phyloP scores from a whole-genome alignment of 345 rosid species.

The Theobroma cacao region DNA sequence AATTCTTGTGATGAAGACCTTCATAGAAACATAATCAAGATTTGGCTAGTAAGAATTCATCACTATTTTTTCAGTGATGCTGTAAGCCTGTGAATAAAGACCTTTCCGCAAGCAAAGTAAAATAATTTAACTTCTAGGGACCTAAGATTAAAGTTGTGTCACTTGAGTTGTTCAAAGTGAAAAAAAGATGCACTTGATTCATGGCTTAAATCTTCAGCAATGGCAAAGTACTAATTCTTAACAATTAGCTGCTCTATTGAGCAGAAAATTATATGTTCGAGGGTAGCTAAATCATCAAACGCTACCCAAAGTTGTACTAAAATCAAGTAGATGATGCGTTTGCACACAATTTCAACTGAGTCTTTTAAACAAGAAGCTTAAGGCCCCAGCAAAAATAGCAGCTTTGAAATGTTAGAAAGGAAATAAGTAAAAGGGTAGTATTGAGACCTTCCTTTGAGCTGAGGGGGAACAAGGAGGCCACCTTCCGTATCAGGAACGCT shows the following conservation, averaged over 20 bases:
- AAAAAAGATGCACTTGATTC: neutral
- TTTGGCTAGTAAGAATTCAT: neutral
- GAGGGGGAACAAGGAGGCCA: constrained; percentile 9
- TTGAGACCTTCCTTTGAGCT: constrained; percentile 12
- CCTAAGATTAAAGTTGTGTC: neutral
- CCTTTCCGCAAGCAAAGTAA: neutral
- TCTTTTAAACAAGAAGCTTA: neutral
- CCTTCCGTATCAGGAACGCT: constrained; percentile 2
- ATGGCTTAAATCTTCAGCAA: neutral
- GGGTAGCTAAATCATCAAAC: constrained; percentile 5
- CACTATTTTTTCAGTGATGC: neutral
- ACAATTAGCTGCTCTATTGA: neutral
- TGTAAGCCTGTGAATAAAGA: neutral
- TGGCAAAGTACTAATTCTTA: neutral
- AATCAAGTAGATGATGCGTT: neutral
- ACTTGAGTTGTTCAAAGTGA: neutral
- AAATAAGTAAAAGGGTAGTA: neutral
- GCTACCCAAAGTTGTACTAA: neutral
- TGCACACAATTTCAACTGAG: neutral
- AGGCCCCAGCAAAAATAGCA: neutral
- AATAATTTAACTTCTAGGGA: neutral
- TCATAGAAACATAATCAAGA: neutral
- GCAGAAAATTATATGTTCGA: neutral
- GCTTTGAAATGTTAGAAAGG: neutral
- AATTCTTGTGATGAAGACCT: neutral